Conservation (phyloP, 208 protist species). For the Naegleria lovaniensis region DNA sequence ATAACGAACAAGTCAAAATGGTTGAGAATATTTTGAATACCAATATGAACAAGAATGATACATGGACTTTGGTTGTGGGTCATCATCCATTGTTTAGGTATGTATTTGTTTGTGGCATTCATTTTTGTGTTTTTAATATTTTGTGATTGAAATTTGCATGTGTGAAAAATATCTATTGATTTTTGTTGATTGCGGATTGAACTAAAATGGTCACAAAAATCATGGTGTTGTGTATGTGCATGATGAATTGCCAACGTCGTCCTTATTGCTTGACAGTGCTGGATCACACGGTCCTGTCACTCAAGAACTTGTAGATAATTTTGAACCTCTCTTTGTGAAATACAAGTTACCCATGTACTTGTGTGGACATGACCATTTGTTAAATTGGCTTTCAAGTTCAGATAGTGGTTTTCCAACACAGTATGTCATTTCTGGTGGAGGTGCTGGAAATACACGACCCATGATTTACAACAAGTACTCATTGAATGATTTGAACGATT, state of each 20-base stretch:
- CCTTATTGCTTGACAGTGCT: too few relatives aligned
- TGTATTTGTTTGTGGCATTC: too few relatives aligned
- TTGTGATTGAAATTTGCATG: too few relatives aligned
- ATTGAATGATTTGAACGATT: neutral
- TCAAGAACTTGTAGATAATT: slow-evolving; percentile 23
- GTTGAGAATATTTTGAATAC: slow-evolving; percentile 12
- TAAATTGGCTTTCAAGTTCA: slow-evolving; percentile 37
- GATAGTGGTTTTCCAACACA: neutral
- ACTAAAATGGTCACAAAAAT: too few relatives aligned
- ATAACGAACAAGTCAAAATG: neutral
- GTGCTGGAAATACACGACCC: neutral
- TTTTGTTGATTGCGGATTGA: too few relatives aligned
- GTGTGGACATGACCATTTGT: slow-evolving; percentile 43
- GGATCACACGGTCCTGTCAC: neutral
- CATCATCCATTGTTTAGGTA: slow-evolving; percentile 40
- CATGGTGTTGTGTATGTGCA: too few relatives aligned
- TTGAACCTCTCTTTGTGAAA: slow-evolving; percentile 17
- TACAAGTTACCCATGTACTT: slow-evolving; percentile 35
- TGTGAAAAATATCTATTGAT: too few relatives aligned
- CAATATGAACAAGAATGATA: slow-evolving; percentile 22
- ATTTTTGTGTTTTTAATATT: too few relatives aligned
- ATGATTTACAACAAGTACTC: neutral
- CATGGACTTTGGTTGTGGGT: slow-evolving; percentile 42
- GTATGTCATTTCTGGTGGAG: neutral
- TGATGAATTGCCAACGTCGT: too few relatives aligned